Conservation (phyloP, 495 filamentous ascomycete genomes). For the Bombardia bombarda region DNA sequence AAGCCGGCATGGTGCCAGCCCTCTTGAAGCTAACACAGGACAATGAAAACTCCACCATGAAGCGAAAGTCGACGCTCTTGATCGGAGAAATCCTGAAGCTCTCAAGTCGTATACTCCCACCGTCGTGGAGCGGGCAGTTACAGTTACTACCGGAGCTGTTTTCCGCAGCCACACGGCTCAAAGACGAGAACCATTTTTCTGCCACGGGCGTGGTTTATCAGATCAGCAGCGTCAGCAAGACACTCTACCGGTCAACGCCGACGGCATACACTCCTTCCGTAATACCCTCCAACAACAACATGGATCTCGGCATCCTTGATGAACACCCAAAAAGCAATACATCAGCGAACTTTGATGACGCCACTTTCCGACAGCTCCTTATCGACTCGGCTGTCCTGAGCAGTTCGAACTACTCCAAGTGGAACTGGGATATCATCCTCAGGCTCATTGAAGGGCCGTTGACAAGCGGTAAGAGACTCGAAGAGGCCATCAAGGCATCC, state of each 20-base stretch:
- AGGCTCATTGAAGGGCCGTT: constrained; percentile 89
- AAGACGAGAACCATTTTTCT: constrained; percentile 61
- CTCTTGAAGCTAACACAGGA: constrained; percentile 65
- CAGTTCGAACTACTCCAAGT: constrained; percentile 81
- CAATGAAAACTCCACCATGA: constrained; percentile 62
- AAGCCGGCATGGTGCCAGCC: constrained; percentile 72
- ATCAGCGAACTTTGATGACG: constrained; percentile 74
- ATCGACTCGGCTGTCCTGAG: constrained; percentile 81
- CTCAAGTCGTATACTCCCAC: constrained; percentile 75
- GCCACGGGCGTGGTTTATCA: constrained; percentile 89
- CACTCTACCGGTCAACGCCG: constrained; percentile 70
- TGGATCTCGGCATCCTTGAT: constrained; percentile 35
- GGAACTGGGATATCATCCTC: constrained; percentile 92
- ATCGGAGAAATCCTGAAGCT: constrained; percentile 87
- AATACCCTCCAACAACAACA: constrained; percentile 25
- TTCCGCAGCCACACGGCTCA: constrained; percentile 61
- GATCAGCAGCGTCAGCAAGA: constrained; percentile 93
- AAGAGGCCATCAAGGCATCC: constrained; percentile 88
- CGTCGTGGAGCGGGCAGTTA: constrained; percentile 64
- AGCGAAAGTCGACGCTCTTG: constrained; percentile 81
- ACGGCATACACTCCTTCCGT: constrained; percentile 29
- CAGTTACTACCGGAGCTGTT: constrained; percentile 83
- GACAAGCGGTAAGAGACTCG: constrained; percentile 82
- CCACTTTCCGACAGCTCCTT: constrained; percentile 74
- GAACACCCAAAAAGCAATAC: constrained; percentile 68